phyloP scores from a whole-genome alignment of 78 protist genomes.

The Guillardia theta region DNA sequence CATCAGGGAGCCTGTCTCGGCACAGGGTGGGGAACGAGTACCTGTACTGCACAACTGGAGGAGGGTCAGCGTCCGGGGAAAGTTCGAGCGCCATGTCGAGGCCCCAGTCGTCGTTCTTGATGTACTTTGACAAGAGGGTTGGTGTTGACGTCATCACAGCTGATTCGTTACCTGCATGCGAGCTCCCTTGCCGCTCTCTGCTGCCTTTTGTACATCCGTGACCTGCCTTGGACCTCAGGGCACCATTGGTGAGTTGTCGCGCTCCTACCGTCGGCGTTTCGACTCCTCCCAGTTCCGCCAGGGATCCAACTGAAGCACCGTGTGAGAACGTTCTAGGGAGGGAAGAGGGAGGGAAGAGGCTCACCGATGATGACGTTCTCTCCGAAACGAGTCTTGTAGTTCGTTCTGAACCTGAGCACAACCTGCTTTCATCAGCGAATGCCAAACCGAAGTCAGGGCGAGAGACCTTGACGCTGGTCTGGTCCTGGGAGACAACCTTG shows the following conservation, averaged over 20 bases:
- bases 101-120: constrained; percentile 13
- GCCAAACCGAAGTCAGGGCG: too few relatives aligned
- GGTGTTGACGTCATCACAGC: not conserved
- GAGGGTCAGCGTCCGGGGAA: not conserved
- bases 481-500: too few relatives aligned
- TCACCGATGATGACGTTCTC: not conserved
- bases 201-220: not conserved
- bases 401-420: not conserved
- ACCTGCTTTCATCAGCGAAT: too few relatives aligned
- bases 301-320: not conserved
- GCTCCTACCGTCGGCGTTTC: not conserved
- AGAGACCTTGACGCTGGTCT: too few relatives aligned
- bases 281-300: not conserved
- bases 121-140: not conserved
- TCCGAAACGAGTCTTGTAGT: constrained; percentile 12
- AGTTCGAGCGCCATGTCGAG: constrained; percentile 19
- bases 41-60: too few relatives aligned
- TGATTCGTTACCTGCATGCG: not conserved
- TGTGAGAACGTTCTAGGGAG: not conserved
- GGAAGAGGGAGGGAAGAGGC: not conserved
- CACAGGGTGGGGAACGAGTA: too few relatives aligned
- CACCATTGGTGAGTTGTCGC: not conserved
- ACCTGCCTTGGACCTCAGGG: not conserved
- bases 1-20: too few relatives aligned
- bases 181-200: constrained; percentile 1